Percentiles rank a stretch among this genome's conserved stretches.
Evolutionary conservation across 1,139 yeast genomes (phyloP).

Genomic region (Meyerozyma carpophila): DNA sequence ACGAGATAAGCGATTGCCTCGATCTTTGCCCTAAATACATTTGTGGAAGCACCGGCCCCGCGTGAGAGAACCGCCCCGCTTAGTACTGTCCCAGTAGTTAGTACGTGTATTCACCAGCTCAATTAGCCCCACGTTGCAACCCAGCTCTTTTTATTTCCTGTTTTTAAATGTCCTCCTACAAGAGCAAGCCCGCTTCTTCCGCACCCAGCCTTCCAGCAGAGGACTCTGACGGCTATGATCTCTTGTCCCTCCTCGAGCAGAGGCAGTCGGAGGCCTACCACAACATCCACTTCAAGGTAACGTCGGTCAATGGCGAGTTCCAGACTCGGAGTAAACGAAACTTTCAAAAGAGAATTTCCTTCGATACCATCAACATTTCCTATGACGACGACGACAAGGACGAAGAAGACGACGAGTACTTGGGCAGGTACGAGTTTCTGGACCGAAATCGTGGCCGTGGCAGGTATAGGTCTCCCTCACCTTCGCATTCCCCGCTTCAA

Average conservation of each 20-base stretch:
- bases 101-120: background rate
- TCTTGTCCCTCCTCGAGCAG: background rate
- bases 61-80: background rate
- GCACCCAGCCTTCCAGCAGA: background rate
- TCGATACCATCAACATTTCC: constrained; percentile 39
- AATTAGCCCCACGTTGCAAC: background rate
- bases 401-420: constrained; percentile 5
- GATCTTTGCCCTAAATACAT: too few species aligned
- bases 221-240: background rate
- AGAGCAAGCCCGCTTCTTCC: background rate
- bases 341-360: constrained; percentile 27
- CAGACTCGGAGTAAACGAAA: constrained; percentile 3
- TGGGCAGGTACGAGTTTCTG: constrained; percentile 2
- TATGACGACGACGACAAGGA: constrained; percentile 17
- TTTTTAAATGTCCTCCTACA: background rate
- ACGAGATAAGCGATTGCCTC: background rate
- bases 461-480: constrained; percentile 6
- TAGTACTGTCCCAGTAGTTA: background rate
- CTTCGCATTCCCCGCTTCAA: constrained; percentile 3
- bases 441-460: constrained; percentile 2
- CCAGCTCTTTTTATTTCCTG: background rate
- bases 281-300: background rate
- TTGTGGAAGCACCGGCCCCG: too few species aligned
- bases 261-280: background rate
- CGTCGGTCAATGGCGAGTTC: constrained; percentile 2